Conservation (phyloP, 1,284 basidiomycete species). For the Puccinia coronata region DNA sequence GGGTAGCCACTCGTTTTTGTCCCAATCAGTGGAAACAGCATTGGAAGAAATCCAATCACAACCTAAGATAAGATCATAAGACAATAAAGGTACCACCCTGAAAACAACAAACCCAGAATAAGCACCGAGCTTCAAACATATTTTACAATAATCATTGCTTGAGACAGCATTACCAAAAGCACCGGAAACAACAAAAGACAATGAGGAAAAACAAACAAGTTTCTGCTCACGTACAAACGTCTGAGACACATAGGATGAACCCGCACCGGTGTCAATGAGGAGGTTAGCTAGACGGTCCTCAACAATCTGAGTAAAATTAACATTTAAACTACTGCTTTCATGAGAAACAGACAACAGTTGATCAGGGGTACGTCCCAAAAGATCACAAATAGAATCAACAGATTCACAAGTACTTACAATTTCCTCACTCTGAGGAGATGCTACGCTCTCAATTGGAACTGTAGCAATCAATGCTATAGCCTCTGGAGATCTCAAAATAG, state of each 20-base stretch:
- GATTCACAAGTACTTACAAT: background rate
- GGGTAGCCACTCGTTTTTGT: background rate
- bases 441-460: background rate
- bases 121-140: background rate
- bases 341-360: background rate
- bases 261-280: background rate
- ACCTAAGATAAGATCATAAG: constrained; percentile 24
- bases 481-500: background rate
- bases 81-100: background rate
- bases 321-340: background rate
- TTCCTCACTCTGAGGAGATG: background rate
- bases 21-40: constrained; percentile 3
- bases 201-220: background rate
- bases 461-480: background rate
- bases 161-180: background rate
- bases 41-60: constrained; percentile 17
- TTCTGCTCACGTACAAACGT: background rate
- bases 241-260: background rate
- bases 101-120: background rate
- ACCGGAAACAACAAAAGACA: background rate
- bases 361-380: background rate
- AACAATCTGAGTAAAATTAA: background rate
- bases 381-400: background rate
- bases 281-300: background rate
- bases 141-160: background rate